Evolutionary conservation across 2,329 filamentous ascomycete genomes (phyloP), one percentile per base, ranked within the genome.

Genomic region (Neocatenulostroma microsporum): DNA sequence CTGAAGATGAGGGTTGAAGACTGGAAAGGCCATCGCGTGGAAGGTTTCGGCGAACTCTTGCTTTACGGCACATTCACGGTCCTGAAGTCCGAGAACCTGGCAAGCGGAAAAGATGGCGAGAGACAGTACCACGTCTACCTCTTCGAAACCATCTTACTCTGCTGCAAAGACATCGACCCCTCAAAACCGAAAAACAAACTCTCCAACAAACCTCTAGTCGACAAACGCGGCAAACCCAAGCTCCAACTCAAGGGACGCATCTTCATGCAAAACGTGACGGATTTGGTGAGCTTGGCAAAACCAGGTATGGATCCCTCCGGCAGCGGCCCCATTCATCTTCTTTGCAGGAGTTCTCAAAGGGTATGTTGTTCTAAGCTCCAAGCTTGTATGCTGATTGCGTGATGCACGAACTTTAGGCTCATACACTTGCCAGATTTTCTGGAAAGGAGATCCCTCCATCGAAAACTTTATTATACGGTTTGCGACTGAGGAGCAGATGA

Each of bases 61-160:
- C 70, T 94, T 17, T 84, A 93, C 50, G 91, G 91, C 21, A 83
- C 87, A 20, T 94, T 94, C 62, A 87, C 84, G 1, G 89, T 98
- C 26, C 70, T 94, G 21, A 96, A 94, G 52, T 57, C 54, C 34
- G 58, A 61, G 34, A 56, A 55, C 28, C 37, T 56, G 21, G 49
- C 48, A 23, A 54, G 74, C 26, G 82, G 81, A 49, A 93, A 80
- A 55, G 89, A 95, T 42, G 80, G 85, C 51, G 88, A 94, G 66
- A 83, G 89, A 72, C 88, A 94, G 84, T 98, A 96, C 60, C 89
- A 94, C 61, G 93, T 98, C 44, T 98, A 94, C 62, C 78, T 98
- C 20, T 98, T 98, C 61, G 85, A 96, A 60, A 84, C 78, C 57
- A 98, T 98, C 40, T 69, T 98, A 28, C 74, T 98, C 21, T 96